phyloP scores from a whole-genome alignment of 2,329 filamentous ascomycete species.

The Pyrenochaeta sp. region DNA sequence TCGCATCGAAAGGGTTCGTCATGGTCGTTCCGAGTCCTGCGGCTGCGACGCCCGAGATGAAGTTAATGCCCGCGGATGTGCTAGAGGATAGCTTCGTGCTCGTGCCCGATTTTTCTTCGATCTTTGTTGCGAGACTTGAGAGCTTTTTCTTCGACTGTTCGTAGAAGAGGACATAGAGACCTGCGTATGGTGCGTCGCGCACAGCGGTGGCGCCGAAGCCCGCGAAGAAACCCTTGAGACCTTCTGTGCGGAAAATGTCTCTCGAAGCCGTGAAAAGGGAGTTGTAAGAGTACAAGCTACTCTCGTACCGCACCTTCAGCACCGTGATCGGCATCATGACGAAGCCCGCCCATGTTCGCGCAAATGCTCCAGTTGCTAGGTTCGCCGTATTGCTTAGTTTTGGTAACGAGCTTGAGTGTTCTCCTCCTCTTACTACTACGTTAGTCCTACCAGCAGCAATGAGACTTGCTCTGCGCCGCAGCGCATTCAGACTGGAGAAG shows the following conservation, averaged over 20 bases:
- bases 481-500: constrained; percentile 85
- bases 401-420: constrained; percentile 75
- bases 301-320: constrained; percentile 96
- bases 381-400: constrained; percentile 86
- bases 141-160: constrained; percentile 79
- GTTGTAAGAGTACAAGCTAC: constrained; percentile 81
- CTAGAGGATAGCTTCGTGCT: constrained; percentile 31
- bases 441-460: constrained; percentile 27
- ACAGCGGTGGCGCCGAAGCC: constrained; percentile 94
- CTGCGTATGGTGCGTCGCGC: constrained; percentile 95
- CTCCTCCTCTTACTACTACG: constrained; percentile 19
- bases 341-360: constrained; percentile 86
- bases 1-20: constrained; percentile 95
- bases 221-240: constrained; percentile 85
- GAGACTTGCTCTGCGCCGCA: constrained; percentile 71
- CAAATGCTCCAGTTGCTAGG: constrained; percentile 81
- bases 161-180: constrained; percentile 93
- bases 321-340: constrained; percentile 95
- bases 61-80: constrained; percentile 77
- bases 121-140: constrained; percentile 39
- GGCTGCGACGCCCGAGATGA: constrained; percentile 80
- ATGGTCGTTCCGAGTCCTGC: constrained; percentile 84
- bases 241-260: constrained; percentile 78
- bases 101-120: constrained; percentile 39
- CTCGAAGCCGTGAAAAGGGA: constrained; percentile 75